Evolutionary conservation across 2,329 filamentous ascomycete species (phyloP).

Genomic region (Pestalotiopsis sp.): DNA sequence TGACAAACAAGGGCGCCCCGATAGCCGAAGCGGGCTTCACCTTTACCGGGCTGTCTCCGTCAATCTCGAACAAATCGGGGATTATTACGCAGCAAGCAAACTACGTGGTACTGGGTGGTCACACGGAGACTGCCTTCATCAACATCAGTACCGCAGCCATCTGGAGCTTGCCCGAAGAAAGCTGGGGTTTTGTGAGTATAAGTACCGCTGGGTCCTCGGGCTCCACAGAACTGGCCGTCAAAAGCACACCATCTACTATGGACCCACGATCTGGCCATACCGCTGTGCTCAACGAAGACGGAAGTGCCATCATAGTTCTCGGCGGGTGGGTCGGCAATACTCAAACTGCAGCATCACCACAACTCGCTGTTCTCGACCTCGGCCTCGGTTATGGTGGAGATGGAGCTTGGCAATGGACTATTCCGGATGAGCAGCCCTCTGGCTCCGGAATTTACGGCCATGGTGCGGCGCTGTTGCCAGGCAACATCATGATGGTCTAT

Average conservation of each 20-base stretch:
- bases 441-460: constrained; percentile 61
- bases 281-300: constrained; percentile 78
- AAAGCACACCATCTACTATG: constrained; percentile 47
- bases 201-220: constrained; percentile 50
- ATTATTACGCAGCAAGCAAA: constrained; percentile 72
- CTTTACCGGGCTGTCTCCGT: constrained; percentile 72
- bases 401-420: constrained; percentile 71
- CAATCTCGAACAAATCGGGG: constrained; percentile 68
- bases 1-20: constrained; percentile 60
- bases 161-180: constrained; percentile 83
- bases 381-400: constrained; percentile 73
- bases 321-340: constrained; percentile 93
- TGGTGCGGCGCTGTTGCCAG: constrained; percentile 63
- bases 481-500: constrained; percentile 70
- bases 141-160: constrained; percentile 92
- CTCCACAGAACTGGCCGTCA: constrained; percentile 60
- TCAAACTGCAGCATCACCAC: constrained; percentile 74
- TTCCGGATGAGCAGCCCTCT: constrained; percentile 56
- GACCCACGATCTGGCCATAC: constrained; percentile 90
- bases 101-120: constrained; percentile 83
- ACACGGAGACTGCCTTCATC: constrained; percentile 82
- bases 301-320: constrained; percentile 74
- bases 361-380: constrained; percentile 76
- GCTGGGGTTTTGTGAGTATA: constrained; percentile 74
- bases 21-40: constrained; percentile 86